phyloP scores from a whole-genome alignment of 495 filamentous ascomycete species.

The Podospora pseudocomata region DNA sequence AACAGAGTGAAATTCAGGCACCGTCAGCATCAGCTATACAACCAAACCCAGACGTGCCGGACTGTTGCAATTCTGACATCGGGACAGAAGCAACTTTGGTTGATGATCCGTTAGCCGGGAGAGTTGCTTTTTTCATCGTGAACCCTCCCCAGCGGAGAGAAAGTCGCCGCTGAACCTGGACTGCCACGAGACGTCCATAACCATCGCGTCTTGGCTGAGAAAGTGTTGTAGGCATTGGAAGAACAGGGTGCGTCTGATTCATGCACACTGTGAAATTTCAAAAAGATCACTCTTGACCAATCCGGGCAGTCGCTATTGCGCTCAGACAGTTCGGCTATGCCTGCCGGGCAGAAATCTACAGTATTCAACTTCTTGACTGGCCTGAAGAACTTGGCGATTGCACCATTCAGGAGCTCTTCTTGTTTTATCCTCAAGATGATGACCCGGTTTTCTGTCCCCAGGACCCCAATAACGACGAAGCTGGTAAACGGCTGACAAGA shows the following conservation, averaged over 20 bases:
- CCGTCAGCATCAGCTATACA: background rate
- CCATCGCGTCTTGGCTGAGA: background rate
- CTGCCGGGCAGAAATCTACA: background rate
- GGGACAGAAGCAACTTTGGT: background rate
- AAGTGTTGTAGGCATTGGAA: too few species aligned
- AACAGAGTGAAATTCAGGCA: conserved; percentile 9
- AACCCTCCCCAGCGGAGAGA: background rate
- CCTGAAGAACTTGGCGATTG: background rate
- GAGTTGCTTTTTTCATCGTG: background rate
- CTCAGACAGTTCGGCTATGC: background rate
- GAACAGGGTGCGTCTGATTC: background rate
- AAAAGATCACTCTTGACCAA: background rate
- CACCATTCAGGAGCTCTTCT: conserved; percentile 7
- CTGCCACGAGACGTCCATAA: background rate
- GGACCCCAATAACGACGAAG: background rate
- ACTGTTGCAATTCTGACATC: background rate
- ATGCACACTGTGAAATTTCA: background rate
- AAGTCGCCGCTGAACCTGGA: background rate
- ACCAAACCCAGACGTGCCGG: too few species aligned
- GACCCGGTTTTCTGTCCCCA: background rate
- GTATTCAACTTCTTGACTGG: background rate
- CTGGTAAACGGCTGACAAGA: background rate
- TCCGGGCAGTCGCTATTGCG: background rate
- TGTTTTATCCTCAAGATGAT: background rate
- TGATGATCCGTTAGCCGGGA: background rate